These are phyloP conservation scores for Cymodocea nodosa DNA, from an alignment of 116 monocot genomes.

Conservation along the genomic window DNA sequence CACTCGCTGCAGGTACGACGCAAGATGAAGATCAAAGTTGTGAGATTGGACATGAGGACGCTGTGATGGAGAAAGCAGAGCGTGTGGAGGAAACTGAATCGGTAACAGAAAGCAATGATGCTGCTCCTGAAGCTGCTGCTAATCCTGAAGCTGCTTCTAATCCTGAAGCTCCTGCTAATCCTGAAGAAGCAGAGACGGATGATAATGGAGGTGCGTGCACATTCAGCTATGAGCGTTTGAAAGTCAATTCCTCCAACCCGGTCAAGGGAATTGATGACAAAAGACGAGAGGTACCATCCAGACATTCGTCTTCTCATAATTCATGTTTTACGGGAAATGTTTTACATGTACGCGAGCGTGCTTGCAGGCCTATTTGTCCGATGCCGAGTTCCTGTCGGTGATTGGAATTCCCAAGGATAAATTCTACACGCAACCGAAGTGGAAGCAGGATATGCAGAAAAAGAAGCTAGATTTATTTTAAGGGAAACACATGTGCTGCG, in stretches of 20 bases:
- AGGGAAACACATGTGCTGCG: neutral
- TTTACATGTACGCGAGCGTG: neutral
- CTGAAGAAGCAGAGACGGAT: slow-evolving; percentile 12
- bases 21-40: slow-evolving; percentile 21
- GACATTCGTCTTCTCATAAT: too few species aligned
- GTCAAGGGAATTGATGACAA: slow-evolving; percentile 57
- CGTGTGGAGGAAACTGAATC: slow-evolving; percentile 9
- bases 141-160: slow-evolving; percentile 24
- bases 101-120: slow-evolving; percentile 12
- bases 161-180: slow-evolving; percentile 18
- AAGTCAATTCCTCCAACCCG: slow-evolving; percentile 51
- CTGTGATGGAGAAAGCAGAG: slow-evolving; percentile 10
- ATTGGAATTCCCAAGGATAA: slow-evolving; percentile 66
- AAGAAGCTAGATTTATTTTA: slow-evolving; percentile 86
- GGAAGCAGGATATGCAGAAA: slow-evolving; percentile 96
- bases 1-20: slow-evolving; percentile 3
- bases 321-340: neutral
- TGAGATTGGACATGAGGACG: slow-evolving; percentile 24
- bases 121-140: slow-evolving; percentile 27
- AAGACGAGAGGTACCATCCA: slow-evolving; percentile 42
- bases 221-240: slow-evolving; percentile 54
- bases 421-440: slow-evolving; percentile 78
- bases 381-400: slow-evolving; percentile 63
- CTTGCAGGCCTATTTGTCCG: slow-evolving; percentile 60
- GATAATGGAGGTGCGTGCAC: slow-evolving; percentile 39